Percentiles rank a stretch among this genome's conserved stretches.
Conservation (phyloP, 2,329 filamentous ascomycete species). For the Paraconiothyrium sp. region DNA sequence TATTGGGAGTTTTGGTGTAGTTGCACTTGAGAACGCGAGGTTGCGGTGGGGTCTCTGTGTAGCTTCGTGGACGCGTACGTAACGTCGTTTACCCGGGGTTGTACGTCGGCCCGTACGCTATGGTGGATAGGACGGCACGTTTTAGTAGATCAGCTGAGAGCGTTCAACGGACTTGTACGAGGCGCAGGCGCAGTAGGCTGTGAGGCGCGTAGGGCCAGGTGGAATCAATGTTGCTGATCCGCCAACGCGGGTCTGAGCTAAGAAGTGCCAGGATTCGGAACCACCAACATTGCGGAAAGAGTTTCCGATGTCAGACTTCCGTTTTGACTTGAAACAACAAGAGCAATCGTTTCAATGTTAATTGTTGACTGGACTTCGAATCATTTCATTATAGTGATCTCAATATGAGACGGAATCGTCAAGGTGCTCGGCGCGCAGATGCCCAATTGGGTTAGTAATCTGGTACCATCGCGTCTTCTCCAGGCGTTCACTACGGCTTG, state of each 20-base stretch:
- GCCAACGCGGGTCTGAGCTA: conserved; percentile 8
- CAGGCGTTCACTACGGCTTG: background rate
- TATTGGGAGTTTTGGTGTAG: conserved; percentile 28
- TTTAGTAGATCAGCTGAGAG: conserved; percentile 2
- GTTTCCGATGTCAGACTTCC: background rate
- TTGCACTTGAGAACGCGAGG: conserved; percentile 35
- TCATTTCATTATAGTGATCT: background rate
- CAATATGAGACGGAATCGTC: background rate
- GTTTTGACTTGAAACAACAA: background rate
- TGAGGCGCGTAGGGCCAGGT: conserved; percentile 26
- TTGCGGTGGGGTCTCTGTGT: conserved; percentile 31
- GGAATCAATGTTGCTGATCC: conserved; percentile 26
- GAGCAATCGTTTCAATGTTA: background rate
- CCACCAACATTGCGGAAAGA: background rate
- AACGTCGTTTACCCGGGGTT: conserved; percentile 5
- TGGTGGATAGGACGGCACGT: background rate
- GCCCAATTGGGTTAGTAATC: conserved; percentile 5
- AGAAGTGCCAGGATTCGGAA: background rate
- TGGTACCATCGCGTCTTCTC: conserved; percentile 9
- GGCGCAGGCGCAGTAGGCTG: conserved; percentile 8
- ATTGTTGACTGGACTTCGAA: background rate
- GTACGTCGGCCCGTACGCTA: background rate
- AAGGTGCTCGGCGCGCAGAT: background rate
- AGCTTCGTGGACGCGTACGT: conserved; percentile 17
- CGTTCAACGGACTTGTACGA: background rate